Evolutionary conservation across 2,329 filamentous ascomycete species (phyloP), one percentile per base, ranked within the genome.

Genomic region (Cordyceps cicadae): DNA sequence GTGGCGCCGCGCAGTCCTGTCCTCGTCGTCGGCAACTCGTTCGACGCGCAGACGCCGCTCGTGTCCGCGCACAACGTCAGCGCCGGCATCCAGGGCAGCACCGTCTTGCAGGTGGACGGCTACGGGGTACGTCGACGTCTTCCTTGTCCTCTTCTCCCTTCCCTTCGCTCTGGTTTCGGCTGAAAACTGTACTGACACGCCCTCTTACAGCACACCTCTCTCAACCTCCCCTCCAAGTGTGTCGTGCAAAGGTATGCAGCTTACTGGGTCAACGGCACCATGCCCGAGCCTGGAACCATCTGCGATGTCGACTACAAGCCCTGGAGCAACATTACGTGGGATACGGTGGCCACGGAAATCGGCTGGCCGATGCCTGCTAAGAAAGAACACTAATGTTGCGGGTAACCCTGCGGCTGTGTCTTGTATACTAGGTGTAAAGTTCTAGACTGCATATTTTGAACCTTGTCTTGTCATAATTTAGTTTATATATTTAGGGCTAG

Each of bases 1-100:
- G 69, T 69, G 48, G 69, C 67, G 60, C 71, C 72, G 0, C 69
- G 64, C 58, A 70, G 70, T 17, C 70, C 73, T 0, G 54, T 77
- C 1, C 65, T 78, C 1, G 62, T 79, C 15, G 67, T 77, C 11
- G 71, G 72, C 8, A 77, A 75, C 61, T 71, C 69, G 0, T 67
- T 67, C 32, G 76, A 79, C 56, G 70, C 69, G 0, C 66, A 72
- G n/a, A 76, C 74, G 2, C 74, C 76, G 2, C 63, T 78, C 7
- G 64, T 56, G 3, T 74, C 74, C 19, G 76, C 75, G 0, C 66
- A 64, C 50, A 75, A 75, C 49, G 66, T 74, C 39, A 75, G 71
- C 34, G 62, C 66, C 5, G 69, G 68, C 1, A 72, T 77, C 37
- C 64, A 73, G 29, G 72, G 71, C 1, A 77, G 75, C 41, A 69